These are phyloP conservation scores for Jacaranda copaia DNA, from an alignment of 257 asterid genomes.

Conservation along the genomic window DNA sequence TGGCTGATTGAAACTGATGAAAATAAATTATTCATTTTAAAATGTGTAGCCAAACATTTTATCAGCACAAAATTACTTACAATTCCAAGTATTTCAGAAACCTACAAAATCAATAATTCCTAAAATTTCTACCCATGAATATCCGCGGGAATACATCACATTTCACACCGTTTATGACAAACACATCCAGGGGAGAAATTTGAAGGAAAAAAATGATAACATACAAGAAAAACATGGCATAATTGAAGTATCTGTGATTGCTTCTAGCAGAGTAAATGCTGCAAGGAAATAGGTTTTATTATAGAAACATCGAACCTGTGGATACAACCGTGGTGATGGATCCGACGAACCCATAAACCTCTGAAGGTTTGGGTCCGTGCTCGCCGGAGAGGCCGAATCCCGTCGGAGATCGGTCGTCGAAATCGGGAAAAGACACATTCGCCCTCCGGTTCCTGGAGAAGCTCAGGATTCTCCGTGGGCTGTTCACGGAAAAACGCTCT, in stretches of 20 bases:
- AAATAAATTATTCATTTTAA: background rate
- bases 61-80: background rate
- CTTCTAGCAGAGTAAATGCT: constrained; percentile 6
- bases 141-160: background rate
- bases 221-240: background rate
- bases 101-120: constrained; percentile 11
- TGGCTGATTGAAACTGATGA: constrained; percentile 4
- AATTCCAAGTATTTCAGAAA: background rate
- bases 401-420: constrained; percentile 54
- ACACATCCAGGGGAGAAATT: constrained; percentile 1
- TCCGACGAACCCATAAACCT: constrained; percentile 96
- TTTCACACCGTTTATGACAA: background rate
- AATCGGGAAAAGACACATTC: constrained; percentile 47
- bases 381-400: constrained; percentile 50
- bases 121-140: background rate
- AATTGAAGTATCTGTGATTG: constrained; percentile 1
- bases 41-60: background rate
- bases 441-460: constrained; percentile 75
- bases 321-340: constrained; percentile 88
- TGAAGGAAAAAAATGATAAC: background rate
- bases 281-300: background rate
- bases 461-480: constrained; percentile 78
- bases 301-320: constrained; percentile 58
- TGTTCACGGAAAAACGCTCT: constrained; percentile 70
- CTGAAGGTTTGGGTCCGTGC: constrained; percentile 75